Evolutionary conservation across 768 basidiomycete genomes (phyloP).

Genomic region (Leccinellum rugosiceps): DNA sequence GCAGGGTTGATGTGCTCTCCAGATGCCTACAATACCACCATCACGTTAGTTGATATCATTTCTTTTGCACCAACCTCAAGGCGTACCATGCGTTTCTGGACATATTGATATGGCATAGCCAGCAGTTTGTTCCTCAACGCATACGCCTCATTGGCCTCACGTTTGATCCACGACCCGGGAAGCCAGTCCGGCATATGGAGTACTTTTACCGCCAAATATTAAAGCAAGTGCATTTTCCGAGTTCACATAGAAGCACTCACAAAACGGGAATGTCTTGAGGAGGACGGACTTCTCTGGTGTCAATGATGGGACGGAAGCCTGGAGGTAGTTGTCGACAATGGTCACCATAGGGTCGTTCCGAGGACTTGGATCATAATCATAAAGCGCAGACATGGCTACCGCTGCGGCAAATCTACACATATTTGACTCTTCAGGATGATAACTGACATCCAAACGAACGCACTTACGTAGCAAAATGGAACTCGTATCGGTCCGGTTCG

Average conservation of each 20-base stretch:
- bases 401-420: background rate
- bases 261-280: background rate
- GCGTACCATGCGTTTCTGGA: background rate
- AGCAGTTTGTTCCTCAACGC: background rate
- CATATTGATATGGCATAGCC: background rate
- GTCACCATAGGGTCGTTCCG: background rate
- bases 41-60: background rate
- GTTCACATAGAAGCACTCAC: background rate
- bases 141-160: background rate
- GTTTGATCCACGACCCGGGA: background rate
- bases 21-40: background rate
- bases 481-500: background rate
- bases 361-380: background rate
- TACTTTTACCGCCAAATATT: background rate
- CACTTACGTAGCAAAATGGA: background rate
- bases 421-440: background rate
- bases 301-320: background rate
- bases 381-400: background rate
- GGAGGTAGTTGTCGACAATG: background rate
- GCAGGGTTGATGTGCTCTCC: background rate
- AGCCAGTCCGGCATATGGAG: background rate
- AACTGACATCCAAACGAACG: background rate
- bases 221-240: background rate
- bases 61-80: background rate
- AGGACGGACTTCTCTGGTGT: background rate